phyloP scores from a whole-genome alignment of 306 rosid species.

The Neltuma alba region DNA sequence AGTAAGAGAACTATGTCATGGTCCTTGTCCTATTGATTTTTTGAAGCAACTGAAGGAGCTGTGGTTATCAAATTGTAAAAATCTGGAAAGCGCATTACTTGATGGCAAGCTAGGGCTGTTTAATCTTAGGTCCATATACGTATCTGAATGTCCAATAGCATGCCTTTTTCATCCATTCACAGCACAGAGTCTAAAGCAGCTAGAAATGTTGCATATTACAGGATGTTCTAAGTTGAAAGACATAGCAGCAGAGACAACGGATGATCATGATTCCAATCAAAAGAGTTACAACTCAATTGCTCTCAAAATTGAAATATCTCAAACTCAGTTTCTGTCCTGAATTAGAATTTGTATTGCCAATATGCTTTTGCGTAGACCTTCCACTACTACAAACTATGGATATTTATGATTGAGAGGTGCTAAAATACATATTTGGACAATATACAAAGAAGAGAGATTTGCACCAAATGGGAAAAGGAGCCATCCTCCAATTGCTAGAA shows the following conservation, averaged over 20 bases:
- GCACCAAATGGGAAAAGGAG: background rate
- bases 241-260: background rate
- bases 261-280: background rate
- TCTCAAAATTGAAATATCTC: background rate
- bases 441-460: background rate
- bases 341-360: background rate
- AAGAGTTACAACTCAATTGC: background rate
- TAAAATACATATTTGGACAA: background rate
- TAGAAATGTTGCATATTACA: background rate
- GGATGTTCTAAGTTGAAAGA: background rate
- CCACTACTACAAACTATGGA: background rate
- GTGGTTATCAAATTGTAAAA: fast-evolving
- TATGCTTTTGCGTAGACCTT: background rate
- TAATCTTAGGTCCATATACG: background rate
- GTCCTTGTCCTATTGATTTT: background rate
- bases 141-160: background rate
- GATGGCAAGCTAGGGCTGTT: background rate
- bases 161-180: background rate
- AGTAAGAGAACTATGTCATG: background rate
- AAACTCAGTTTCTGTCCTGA: fast-evolving
- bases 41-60: background rate
- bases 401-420: background rate
- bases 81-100: background rate
- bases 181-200: conserved; percentile 10
- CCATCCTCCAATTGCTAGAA: background rate